Conservation (phyloP, 2,329 filamentous ascomycete genomes). For the Malbranchea zuffiana region DNA sequence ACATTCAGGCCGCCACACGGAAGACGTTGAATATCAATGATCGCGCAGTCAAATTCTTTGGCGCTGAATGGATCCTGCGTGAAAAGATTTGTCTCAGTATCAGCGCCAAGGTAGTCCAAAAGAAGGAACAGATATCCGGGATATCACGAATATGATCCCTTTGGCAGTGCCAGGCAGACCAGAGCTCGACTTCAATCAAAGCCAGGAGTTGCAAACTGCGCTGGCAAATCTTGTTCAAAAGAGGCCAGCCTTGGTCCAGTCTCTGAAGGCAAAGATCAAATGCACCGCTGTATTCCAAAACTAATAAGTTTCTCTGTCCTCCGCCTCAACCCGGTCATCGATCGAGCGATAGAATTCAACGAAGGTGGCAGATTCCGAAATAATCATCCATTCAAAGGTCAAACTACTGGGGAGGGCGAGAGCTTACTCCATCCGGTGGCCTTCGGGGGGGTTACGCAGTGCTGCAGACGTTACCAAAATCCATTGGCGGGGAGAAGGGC, state of each 20-base stretch:
- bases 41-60: constrained; percentile 13
- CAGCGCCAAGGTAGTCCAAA: constrained; percentile 15
- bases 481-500: too few species aligned
- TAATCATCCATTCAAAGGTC: too few species aligned
- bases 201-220: constrained; percentile 12
- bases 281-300: constrained; percentile 12
- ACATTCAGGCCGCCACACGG: constrained; percentile 10
- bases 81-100: constrained; percentile 18
- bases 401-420: not conserved
- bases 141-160: constrained; percentile 10
- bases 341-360: constrained; percentile 1
- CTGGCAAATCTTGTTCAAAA: constrained; percentile 14
- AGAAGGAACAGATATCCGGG: constrained; percentile 13
- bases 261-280: constrained; percentile 16
- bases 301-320: constrained; percentile 4
- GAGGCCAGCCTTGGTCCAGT: constrained; percentile 11
- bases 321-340: constrained; percentile 1
- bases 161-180: constrained; percentile 10
- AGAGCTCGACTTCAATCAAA: constrained; percentile 17
- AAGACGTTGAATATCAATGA: constrained; percentile 12
- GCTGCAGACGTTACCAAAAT: too few species aligned
- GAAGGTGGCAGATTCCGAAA: too few species aligned
- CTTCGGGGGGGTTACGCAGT: too few species aligned
- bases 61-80: constrained; percentile 16
- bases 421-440: too few species aligned